Evolutionary conservation across 164 flowering plant genomes (phyloP).

Genomic region (grape (Vitis vinifera)): ASM3070453v1 NC_081811.1:3224501-3225000

Average conservation of each 20-base stretch:
- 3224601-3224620: constrained; percentile 28
- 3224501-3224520: constrained; percentile 37
- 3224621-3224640: constrained; percentile 32
- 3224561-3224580: constrained; percentile 54
- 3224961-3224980: too few species aligned
- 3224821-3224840: neutral
- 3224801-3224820: constrained; percentile 12
- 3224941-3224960: too few species aligned
- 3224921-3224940: too few species aligned
- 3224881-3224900: too few species aligned
- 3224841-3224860: neutral
- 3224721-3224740: constrained; percentile 44
- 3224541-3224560: constrained; percentile 39
- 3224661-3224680: constrained; percentile 43
- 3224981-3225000: constrained; percentile 57
- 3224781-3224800: constrained; percentile 12
- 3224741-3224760: constrained; percentile 22
- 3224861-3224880: too few species aligned
- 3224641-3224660: constrained; percentile 34
- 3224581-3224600: constrained; percentile 50
- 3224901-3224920: too few species aligned
- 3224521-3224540: constrained; percentile 31
- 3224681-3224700: constrained; percentile 40
- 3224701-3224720: constrained; percentile 53
- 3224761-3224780: constrained; percentile 25